Evolutionary conservation across 306 rosid genomes (phyloP).

Genomic region (Cotoneaster glaucophyllus): DNA sequence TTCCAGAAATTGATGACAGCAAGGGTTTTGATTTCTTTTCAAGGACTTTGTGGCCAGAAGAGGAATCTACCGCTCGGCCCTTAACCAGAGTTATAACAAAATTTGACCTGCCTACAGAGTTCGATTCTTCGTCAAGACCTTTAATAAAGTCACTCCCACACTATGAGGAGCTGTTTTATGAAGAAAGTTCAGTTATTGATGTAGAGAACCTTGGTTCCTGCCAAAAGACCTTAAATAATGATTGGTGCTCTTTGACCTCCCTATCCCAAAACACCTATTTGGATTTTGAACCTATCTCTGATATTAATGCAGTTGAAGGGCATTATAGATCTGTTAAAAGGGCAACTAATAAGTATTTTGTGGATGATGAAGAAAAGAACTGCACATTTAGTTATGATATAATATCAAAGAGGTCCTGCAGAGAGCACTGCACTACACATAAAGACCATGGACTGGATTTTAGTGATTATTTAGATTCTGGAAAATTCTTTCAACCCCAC

Average conservation of each 20-base stretch:
- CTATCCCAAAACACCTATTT: slow-evolving; percentile 27
- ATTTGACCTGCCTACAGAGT: slow-evolving; percentile 24
- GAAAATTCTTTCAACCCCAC: slow-evolving; percentile 23
- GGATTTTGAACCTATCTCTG: slow-evolving; percentile 30
- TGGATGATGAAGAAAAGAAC: slow-evolving; percentile 30
- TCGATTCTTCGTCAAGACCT: slow-evolving; percentile 26
- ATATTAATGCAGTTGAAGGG: slow-evolving; percentile 27
- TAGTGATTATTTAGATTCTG: slow-evolving; percentile 27
- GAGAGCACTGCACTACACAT: slow-evolving; percentile 27
- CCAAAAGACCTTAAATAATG: slow-evolving; percentile 28
- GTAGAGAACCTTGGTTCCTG: slow-evolving; percentile 24
- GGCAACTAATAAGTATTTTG: slow-evolving; percentile 5
- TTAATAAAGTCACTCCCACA: slow-evolving; percentile 13
- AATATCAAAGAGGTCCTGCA: slow-evolving; percentile 25
- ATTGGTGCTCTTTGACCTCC: slow-evolving; percentile 23
- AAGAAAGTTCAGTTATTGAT: slow-evolving; percentile 30
- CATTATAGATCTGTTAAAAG: slow-evolving; percentile 31
- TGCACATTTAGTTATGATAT: slow-evolving; percentile 24
- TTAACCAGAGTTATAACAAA: slow-evolving; percentile 27
- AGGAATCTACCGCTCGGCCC: slow-evolving; percentile 19
- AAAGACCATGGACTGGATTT: slow-evolving; percentile 22
- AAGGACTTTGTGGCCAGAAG: slow-evolving; percentile 19
- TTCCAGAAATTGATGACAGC: slow-evolving; percentile 13
- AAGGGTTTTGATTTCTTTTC: slow-evolving; percentile 26
- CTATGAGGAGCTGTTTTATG: slow-evolving; percentile 17